Conservation (phyloP, 129 eudicot genomes). For the Dittrichia graveolens region DNA sequence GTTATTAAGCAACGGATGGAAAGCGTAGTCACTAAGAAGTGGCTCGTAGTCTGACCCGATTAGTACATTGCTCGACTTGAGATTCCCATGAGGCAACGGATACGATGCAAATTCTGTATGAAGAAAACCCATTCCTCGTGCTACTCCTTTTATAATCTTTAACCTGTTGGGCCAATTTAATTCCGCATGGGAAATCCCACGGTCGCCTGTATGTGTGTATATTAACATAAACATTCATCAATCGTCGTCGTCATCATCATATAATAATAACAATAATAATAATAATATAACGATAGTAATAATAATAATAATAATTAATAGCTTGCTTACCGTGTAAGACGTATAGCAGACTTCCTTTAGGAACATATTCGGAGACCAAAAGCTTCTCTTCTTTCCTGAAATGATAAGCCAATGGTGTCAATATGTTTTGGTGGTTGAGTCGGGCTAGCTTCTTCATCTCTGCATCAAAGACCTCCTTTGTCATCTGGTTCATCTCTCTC, state of each 20-base stretch:
- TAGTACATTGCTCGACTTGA: conserved; percentile 88
- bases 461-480: conserved; percentile 57
- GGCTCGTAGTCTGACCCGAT: conserved; percentile 62
- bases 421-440: conserved; percentile 60
- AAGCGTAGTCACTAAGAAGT: conserved; percentile 78
- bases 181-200: conserved; percentile 54
- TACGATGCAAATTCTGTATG: conserved; percentile 58
- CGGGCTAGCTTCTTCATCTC: conserved; percentile 67
- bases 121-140: conserved; percentile 71
- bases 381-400: conserved; percentile 88
- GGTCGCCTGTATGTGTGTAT: conserved; percentile 55
- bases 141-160: conserved; percentile 78
- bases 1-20: conserved; percentile 52
- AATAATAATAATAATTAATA: too few species aligned
- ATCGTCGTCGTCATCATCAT: too few species aligned
- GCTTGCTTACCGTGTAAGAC: conserved; percentile 63
- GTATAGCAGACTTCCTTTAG: conserved; percentile 79
- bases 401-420: conserved; percentile 83
- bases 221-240: not conserved
- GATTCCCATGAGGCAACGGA: conserved; percentile 86
- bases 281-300: too few species aligned
- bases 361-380: conserved; percentile 66
- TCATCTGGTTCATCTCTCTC: conserved; percentile 72
- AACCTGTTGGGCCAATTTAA: conserved; percentile 70
- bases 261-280: too few species aligned